These are phyloP conservation scores for Pseudogymnoascus sp. DNA, from an alignment of 2,329 filamentous ascomycete genomes.

Conservation along the genomic window DNA sequence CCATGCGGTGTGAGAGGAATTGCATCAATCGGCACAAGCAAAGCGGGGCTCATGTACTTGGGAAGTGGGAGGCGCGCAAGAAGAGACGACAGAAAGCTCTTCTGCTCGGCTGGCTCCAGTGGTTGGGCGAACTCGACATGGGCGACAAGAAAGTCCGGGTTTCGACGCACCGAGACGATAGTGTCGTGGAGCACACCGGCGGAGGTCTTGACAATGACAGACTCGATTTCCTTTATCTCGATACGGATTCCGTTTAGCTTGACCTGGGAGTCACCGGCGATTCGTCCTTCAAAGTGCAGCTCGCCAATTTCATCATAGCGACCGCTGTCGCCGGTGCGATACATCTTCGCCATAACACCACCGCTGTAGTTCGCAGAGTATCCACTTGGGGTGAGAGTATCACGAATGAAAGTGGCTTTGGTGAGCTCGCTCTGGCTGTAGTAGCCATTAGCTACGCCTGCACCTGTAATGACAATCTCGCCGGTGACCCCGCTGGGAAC, in stretches of 20 bases:
- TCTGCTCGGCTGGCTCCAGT: background rate
- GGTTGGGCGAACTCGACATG: slow-evolving; percentile 27
- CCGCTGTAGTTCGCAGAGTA: too few species aligned
- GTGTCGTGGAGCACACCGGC: slow-evolving; percentile 23
- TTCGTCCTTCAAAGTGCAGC: slow-evolving; percentile 27
- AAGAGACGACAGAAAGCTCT: background rate
- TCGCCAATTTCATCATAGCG: slow-evolving; percentile 27
- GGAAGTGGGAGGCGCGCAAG: background rate
- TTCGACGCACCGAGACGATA: slow-evolving; percentile 20
- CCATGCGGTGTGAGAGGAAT: too few species aligned
- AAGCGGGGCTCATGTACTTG: too few species aligned
- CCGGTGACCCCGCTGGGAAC: slow-evolving; percentile 37
- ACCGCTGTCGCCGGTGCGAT: slow-evolving; percentile 37
- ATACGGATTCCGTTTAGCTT: slow-evolving; percentile 35
- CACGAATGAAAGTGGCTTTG: too few species aligned
- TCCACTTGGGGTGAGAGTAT: too few species aligned
- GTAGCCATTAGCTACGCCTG: slow-evolving; percentile 33
- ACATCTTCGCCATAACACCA: slow-evolving; percentile 14
- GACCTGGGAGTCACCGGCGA: slow-evolving; percentile 30
- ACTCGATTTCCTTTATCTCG: slow-evolving; percentile 36
- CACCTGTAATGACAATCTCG: slow-evolving; percentile 37
- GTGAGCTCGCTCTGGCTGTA: slow-evolving; percentile 23
- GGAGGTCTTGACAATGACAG: slow-evolving; percentile 21
- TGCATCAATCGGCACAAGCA: too few species aligned
- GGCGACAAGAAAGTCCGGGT: slow-evolving; percentile 28